Base-by-base conservation (phyloP, 805 yeast species). In the Myxozyma sirexii region DNA sequence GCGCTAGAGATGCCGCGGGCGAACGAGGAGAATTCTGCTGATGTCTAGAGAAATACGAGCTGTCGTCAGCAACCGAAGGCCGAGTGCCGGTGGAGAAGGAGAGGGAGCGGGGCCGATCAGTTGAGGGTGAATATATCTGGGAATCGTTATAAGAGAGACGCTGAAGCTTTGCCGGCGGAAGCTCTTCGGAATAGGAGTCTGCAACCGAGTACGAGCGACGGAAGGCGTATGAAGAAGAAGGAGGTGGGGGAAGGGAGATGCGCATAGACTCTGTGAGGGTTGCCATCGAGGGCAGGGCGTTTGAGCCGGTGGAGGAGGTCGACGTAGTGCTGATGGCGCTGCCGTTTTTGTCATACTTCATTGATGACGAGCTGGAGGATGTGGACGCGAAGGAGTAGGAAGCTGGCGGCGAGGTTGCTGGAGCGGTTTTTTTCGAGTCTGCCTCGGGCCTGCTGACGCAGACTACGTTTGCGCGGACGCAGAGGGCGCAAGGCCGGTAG, bases 401-500 rank as follows among this genome's bases (percentile, higher is more conserved):
- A 13, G 45, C 23, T 10, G 50, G 39, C 1, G 50, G 39, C 8
- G 54, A 24, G 44, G 45, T 4, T 23, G 45, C 4, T 6, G 54
- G 13, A n/a, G 53, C 10, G 41, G 37, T 1, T 26, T 19, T 29
- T 24, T 29, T 53, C 24, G 44, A 13, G 41, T 44, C 44, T 39
- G 21, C n/a, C 19, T 59, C 65, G n/a, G 63, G 63, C 13, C 65
- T 42, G 26, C 56, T 48, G 13, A 61, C 57, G 39, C 65, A 61
- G 49, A 29, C 65, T 29, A 61, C 65, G 43, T 61, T 59, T 10
- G 65, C 65, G 29, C 65, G 59, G 19, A 59, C 65, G 38, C 65
- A 61, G 23, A 61, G 63, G 17, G 65, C 63, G 35, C 65, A 61
- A 1, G 65, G 65, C n/a, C 65, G 59, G 21, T 61, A 61, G 33